Evolutionary conservation across 805 yeast genomes (phyloP), one percentile per base, ranked within the genome.

Genomic region (Wickerhamiella brachini): DNA sequence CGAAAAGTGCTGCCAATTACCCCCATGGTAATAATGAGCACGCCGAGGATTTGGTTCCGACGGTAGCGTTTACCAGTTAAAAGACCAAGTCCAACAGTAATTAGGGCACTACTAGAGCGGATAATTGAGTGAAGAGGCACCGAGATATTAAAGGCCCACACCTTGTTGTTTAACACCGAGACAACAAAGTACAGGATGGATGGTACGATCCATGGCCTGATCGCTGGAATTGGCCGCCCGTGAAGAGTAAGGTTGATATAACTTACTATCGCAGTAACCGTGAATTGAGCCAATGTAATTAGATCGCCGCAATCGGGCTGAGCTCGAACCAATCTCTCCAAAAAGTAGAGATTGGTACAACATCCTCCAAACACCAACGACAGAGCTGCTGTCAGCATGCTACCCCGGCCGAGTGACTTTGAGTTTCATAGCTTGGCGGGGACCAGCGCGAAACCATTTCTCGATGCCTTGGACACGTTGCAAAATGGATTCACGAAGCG

Each of bases 71-170:
- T 79, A 45, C 76, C 78, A 10, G 72, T 51, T 5, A 71, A 47
- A 56, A 62, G 65, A 2, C 89, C 86, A 3, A 80, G 63, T 0
- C 73, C 29, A 79, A 84, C 74, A 0, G 84, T 78, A 17, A 80
- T 64, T 6, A 79, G 76, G 0, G 85, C 76, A 0, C 84, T 79
- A 5, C 81, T 74, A 12, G 86, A 80, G 49, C 88, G 63, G 56
- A 82, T 70, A 7, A 82, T 74, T 23, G 81, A 81, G 59, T 83
- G 87, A 24, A 81, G 63, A 0, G 89, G 86, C 20, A 83, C 74
- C 2, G 83, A 74, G 24, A 84, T 69, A 38, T 78, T 71, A 61
- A 67, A 79, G 17, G 67, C 70, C 66, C 80, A 79, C 0, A 75
- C 87, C 49, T 65, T 61, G 59, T 84, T 84, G 59, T 79, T 81